Evolutionary conservation across 257 asterid species (phyloP), one percentile per base, ranked within the genome.

Genomic region (Nyctanthes arbortristis): DNA sequence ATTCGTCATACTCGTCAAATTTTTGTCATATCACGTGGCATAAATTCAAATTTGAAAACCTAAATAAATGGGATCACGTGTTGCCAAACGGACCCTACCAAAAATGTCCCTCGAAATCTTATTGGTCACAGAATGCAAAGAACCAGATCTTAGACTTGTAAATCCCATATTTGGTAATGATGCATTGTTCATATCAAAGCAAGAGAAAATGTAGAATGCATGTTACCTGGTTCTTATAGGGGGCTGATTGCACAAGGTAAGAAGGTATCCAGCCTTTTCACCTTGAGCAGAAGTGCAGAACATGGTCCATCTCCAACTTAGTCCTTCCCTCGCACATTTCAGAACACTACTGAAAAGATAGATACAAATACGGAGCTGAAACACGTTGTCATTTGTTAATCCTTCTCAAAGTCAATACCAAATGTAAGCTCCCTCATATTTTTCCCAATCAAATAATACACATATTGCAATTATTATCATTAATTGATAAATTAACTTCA

Each of bases 371-470:
- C 22, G 12, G 49, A 13, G 7, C 47, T 34, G 69, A 47, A 55
- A 63, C 56, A 36, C 24, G 54, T 62, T 14, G 59, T 39, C 67
- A 55, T 10, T 55, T 20, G 25, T 37, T 39, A 32, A 2, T 25
- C 22, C 18, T 10, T 5, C 33, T 59, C 20, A 43, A 70, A 28
- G 32, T 47, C 56, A 27, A 28, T 49, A 35, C 49, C 10, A 45
- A 36, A 64, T 24, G 58, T 30, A 70, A 65, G 69, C 61, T 56
- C 73, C 31, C 14, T 20, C 16, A 5, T 33, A 45, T 66, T 45
- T 28, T 49, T 69, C 61, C 61, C 72, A 62, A 61, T 62, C 61
- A 75, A 32, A 11, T 22, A 54, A 39, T 52, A 43, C 61, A 58
- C 22, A 24, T 49, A 62, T 62, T 49, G 40, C 31, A 73, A 33